These are phyloP conservation scores for Sporisorium graminicola DNA, from an alignment of 1,284 basidiomycete genomes.

Conservation along the genomic window DNA sequence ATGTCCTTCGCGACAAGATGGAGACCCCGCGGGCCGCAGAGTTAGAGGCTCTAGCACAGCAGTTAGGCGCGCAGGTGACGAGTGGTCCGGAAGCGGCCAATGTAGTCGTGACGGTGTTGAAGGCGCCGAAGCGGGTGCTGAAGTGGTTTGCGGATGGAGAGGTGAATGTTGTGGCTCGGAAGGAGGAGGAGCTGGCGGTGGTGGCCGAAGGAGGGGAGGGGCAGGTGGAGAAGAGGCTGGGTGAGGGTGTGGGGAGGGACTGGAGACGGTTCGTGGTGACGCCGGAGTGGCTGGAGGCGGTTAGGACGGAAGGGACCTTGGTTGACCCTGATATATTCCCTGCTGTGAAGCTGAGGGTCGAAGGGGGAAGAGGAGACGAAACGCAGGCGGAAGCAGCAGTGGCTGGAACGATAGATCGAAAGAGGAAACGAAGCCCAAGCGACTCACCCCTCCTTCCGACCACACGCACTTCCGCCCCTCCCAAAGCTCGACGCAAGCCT, in stretches of 20 bases:
- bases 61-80: constrained; percentile 44
- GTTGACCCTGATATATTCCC: constrained; percentile 44
- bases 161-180: constrained; percentile 11
- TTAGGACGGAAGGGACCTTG: constrained; percentile 18
- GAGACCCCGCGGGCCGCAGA: background rate
- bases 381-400: background rate
- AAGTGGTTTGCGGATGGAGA: constrained; percentile 34
- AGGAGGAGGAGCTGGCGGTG: background rate
- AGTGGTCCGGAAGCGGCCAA: constrained; percentile 21
- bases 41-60: constrained; percentile 20
- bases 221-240: constrained; percentile 15
- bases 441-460: constrained; percentile 25
- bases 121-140: constrained; percentile 38
- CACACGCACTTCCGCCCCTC: background rate
- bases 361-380: background rate
- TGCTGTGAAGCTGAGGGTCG: constrained; percentile 20
- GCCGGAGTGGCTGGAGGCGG: constrained; percentile 31
- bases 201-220: background rate
- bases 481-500: background rate
- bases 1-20: constrained; percentile 46
- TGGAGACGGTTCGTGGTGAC: constrained; percentile 47
- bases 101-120: constrained; percentile 37
- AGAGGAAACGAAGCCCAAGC: constrained; percentile 25
- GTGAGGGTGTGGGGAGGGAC: constrained; percentile 20
- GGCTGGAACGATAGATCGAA: background rate